Evolutionary conservation across 768 basidiomycete species (phyloP), one percentile per base, ranked within the genome.

Genomic region (Trametes cinnabarina): DNA sequence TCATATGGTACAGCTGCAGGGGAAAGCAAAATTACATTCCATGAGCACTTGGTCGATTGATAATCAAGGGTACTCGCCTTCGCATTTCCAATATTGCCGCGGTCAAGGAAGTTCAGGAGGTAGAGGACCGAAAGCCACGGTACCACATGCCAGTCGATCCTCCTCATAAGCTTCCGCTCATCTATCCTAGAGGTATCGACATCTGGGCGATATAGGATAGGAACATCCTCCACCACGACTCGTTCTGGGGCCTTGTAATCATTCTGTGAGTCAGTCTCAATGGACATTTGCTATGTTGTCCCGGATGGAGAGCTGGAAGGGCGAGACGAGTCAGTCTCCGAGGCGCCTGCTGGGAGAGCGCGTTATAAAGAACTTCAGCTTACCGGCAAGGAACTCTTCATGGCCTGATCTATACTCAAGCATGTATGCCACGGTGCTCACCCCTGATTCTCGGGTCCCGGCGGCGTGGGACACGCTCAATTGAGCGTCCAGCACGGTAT

Each of bases 71-170:
- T 28, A 32, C 50, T 19, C 12, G 86, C 89, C 75, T 83, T 84
- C 4, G 88, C 87, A 68, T 90, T 90, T 41, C 88, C 90, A 64
- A 92, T 85, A 51, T 82, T 80, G 39, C 77, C 75, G 65, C 77
- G 68, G 57, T 88, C 70, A 71, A 92, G 75, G 68, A 88, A 92
- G 69, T 83, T 89, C 62, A 92, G 75, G 23, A 91, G 75, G 69
- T 92, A 91, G 22, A 93, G 74, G 8, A 90, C 65, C 9, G 85
- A 77, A 23, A 93, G 73, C 86, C 88, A 92, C 30, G 92, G 92
- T 28, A 92, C 78, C 55, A 92, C 76, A 64, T 78, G 79, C 63
- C 83, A 55, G 67, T 90, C 88, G 49, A 89, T 81, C 68, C 79
- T 86, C 43, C 86, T 65, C 60, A 79, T 61, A 23, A 89, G 74